Evolutionary conservation across 768 basidiomycete species (phyloP), one percentile per base, ranked within the genome.

Genomic region (Pisolithus microcarpus): DNA sequence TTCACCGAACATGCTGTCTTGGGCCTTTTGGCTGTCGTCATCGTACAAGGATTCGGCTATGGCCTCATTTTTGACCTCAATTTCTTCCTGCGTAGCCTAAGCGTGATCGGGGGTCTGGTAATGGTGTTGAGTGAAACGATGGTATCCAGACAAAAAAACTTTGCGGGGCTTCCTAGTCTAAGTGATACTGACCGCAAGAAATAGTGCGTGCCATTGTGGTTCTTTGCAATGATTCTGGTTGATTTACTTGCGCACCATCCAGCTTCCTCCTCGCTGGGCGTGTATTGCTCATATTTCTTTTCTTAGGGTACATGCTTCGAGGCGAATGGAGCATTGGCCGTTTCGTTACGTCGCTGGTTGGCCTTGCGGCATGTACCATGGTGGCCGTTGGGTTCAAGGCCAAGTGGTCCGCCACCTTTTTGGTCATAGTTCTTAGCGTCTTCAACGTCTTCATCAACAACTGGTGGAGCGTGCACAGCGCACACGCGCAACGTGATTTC

Each of bases 391-490:
- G 96, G 42, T 98, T 97, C 83, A 98, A 98, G 73, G 95, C 96
- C 61, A 98, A 97, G 72, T 96, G 93, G 91, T 92, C 91, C 13
- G 95, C 95, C 2, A 81, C 84, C 11, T 98, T 98, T 82, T 80
- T 99, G 54, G 94, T 97, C 53, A 70, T 96, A 56, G 78, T 93
- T 4, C 71, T 99, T 61, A 91, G 88, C 64, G 68, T 91, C 60
- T 97, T 98, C 84, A 99, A 99, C 66, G 92, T 95, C 31, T 90
- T 95, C 61, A 90, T 88, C 69, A 99, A 99, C 77, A 96, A 97
- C 72, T 99, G 90, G 88, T 99, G 95, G 95, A 84, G 80, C 58
- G 84, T 98, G 21, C 85, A 92, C 67, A 80, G 84, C 42, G 81
- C 84, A 40, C 96, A 98, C 68, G 95, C 95, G 56, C 91, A 94